A percentile compares a stretch with the other conserved stretches of the same genome.
phyloP scores from a whole-genome alignment of 768 basidiomycete genomes.

The Boletus patriciae region DNA sequence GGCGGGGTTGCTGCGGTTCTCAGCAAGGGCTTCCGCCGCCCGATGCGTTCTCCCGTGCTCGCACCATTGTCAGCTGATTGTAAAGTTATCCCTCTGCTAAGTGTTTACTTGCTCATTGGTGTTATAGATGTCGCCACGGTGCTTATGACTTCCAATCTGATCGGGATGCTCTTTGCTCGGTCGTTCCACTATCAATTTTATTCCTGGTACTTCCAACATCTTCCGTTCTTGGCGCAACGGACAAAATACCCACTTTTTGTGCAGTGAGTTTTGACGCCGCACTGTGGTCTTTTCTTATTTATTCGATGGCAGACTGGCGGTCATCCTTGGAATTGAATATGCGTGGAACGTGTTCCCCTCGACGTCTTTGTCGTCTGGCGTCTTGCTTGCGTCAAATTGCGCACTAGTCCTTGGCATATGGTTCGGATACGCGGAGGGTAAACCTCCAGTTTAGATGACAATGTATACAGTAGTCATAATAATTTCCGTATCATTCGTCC shows the following conservation, averaged over 20 bases:
- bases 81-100: constrained; percentile 38
- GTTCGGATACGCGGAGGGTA: constrained; percentile 48
- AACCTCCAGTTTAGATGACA: constrained; percentile 1
- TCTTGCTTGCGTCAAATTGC: constrained; percentile 53
- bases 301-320: constrained; percentile 45
- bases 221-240: constrained; percentile 81
- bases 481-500: constrained; percentile 12
- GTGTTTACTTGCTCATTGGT: constrained; percentile 14
- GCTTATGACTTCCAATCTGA: constrained; percentile 87
- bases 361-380: constrained; percentile 60
- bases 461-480: neutral
- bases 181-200: constrained; percentile 99
- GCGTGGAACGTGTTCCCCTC: constrained; percentile 90
- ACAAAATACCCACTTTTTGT: constrained; percentile 60
- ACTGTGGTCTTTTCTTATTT: constrained; percentile 1
- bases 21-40: constrained; percentile 49
- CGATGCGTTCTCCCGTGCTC: constrained; percentile 48
- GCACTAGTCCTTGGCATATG: constrained; percentile 56
- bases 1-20: constrained; percentile 66
- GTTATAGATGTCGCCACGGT: constrained; percentile 70
- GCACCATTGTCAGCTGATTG: constrained; percentile 59
- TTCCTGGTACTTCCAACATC: constrained; percentile 92
- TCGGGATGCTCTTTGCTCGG: constrained; percentile 89
- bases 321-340: constrained; percentile 71
- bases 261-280: constrained; percentile 47